Evolutionary conservation across 192 early-diverging fungal genomes (phyloP).

Genomic region (Podochytrium sp.): DNA sequence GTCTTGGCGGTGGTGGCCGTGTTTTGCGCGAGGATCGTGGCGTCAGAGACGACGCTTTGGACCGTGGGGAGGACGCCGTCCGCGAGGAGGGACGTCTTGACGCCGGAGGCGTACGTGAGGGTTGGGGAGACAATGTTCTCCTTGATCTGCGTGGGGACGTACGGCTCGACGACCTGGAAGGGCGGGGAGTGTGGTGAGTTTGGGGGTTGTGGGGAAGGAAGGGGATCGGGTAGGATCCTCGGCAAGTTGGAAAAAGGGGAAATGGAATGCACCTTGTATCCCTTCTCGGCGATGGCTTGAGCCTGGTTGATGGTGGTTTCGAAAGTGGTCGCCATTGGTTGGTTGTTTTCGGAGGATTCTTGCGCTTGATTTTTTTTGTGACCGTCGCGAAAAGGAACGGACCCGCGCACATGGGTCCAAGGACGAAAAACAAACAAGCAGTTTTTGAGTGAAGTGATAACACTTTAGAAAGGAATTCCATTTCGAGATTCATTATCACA

Average conservation of each 20-base stretch:
- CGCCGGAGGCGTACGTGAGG: slow-evolving; percentile 18
- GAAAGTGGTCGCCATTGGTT: not conserved
- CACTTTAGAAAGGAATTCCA: no score
- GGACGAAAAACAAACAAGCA: no score
- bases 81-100: slow-evolving; percentile 39
- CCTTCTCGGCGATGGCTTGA: not conserved
- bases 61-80: slow-evolving; percentile 42
- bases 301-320: slow-evolving; percentile 1
- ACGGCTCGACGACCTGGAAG: slow-evolving; percentile 17
- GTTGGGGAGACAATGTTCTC: slow-evolving; percentile 7
- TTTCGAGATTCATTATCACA: no score
- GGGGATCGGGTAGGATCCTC: not conserved
- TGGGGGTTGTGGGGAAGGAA: no score
- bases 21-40: not conserved
- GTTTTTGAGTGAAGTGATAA: no score
- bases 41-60: not conserved
- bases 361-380: not conserved
- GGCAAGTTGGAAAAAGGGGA: not conserved
- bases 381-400: no score
- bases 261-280: slow-evolving; percentile 1
- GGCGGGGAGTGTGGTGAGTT: no score
- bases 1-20: slow-evolving; percentile 11
- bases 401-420: not conserved
- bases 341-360: not conserved
- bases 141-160: slow-evolving; percentile 18